Conservation (phyloP, 768 basidiomycete species). For the Mycena albidolilacea region DNA sequence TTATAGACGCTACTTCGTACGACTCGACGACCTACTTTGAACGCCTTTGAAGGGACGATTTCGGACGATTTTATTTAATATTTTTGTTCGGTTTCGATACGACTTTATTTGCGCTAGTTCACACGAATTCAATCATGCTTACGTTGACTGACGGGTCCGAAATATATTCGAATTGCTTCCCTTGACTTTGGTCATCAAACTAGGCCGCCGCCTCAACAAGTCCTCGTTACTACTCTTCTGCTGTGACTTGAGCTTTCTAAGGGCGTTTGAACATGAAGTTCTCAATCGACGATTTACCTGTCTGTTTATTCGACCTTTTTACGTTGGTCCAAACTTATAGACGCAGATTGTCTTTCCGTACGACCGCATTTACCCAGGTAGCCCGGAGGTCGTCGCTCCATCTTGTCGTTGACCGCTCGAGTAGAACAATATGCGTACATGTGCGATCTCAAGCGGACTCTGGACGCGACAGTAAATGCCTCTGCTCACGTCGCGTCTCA, state of each 20-base stretch:
- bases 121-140: background rate
- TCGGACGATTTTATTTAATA: slow-evolving; percentile 30
- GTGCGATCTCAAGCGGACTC: slow-evolving; percentile 96
- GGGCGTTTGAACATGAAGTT: slow-evolving; percentile 76
- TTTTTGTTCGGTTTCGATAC: background rate
- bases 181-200: background rate
- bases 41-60: slow-evolving; percentile 24
- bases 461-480: slow-evolving; percentile 87
- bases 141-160: background rate
- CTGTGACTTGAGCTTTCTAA: slow-evolving; percentile 6
- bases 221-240: background rate
- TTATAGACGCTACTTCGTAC: slow-evolving; percentile 3
- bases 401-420: slow-evolving; percentile 31
- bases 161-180: background rate
- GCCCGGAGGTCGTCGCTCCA: slow-evolving; percentile 21
- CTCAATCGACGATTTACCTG: slow-evolving; percentile 85
- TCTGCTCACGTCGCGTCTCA: slow-evolving; percentile 9
- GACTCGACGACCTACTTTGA: slow-evolving; percentile 1
- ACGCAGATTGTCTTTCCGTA: slow-evolving; percentile 90
- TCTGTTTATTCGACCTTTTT: slow-evolving; percentile 51
- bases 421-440: slow-evolving; percentile 99
- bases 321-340: slow-evolving; percentile 21
- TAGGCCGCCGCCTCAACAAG: too few relatives aligned
- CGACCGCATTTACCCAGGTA: slow-evolving; percentile 94
- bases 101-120: background rate